A percentile compares a stretch with the other conserved stretches of the same genome.
phyloP scores from a whole-genome alignment of 1,139 yeast genomes.

The Yamadazyma atmosphaerica region DNA sequence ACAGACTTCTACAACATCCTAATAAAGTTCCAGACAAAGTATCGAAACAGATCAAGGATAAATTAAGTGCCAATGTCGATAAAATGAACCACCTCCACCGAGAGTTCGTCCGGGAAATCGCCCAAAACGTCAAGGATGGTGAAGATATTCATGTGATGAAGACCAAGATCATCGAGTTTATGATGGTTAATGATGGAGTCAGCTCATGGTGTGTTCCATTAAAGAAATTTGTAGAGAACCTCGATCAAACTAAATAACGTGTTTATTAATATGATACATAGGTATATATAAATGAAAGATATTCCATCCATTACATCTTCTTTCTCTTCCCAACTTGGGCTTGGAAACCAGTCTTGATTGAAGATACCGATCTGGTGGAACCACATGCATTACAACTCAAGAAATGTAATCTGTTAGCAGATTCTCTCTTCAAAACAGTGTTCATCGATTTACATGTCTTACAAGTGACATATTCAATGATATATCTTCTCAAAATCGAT shows the following conservation, averaged over 20 bases:
- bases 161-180: slow-evolving; percentile 40
- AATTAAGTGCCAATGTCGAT: slow-evolving; percentile 22
- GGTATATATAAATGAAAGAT: slow-evolving; percentile 6
- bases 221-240: slow-evolving; percentile 45
- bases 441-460: slow-evolving; percentile 98
- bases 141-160: slow-evolving; percentile 14
- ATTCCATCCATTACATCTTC: slow-evolving; percentile 33
- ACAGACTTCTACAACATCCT: slow-evolving; percentile 17
- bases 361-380: slow-evolving; percentile 93
- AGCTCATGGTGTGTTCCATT: slow-evolving; percentile 59
- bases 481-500: slow-evolving; percentile 92
- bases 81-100: slow-evolving; percentile 18
- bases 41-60: slow-evolving; percentile 34
- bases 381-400: slow-evolving; percentile 98
- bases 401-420: slow-evolving; percentile 93
- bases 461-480: slow-evolving; percentile 96
- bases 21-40: slow-evolving; percentile 34
- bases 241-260: slow-evolving; percentile 3
- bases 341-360: slow-evolving; percentile 99
- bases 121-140: slow-evolving; percentile 10
- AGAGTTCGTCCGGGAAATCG: slow-evolving; percentile 18
- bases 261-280: slow-evolving; percentile 12
- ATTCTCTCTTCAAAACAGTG: slow-evolving; percentile 93
- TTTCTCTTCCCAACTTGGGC: slow-evolving; percentile 86
- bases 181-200: slow-evolving; percentile 52